Percentiles rank a stretch among this genome's conserved stretches.
Evolutionary conservation across 1,284 basidiomycete species (phyloP).

Genomic region (Boletus sp.): DNA sequence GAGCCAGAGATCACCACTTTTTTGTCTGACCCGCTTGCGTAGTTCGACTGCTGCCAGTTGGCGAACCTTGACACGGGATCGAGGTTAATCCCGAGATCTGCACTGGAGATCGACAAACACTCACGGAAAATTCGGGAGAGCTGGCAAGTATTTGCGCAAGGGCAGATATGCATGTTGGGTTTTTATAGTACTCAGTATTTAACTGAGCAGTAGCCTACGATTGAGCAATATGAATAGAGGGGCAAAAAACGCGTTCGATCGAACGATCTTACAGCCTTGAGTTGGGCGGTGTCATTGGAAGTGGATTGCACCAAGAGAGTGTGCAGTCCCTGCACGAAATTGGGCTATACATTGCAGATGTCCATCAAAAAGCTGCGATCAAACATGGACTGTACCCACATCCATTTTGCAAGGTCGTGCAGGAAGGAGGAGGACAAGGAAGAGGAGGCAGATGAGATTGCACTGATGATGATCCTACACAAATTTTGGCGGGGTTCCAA

Average conservation of each 20-base stretch:
- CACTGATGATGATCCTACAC: slow-evolving; percentile 25
- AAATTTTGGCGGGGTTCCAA: slow-evolving; percentile 39
- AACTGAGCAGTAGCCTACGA: slow-evolving; percentile 86
- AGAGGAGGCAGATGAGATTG: slow-evolving; percentile 22
- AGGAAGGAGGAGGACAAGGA: slow-evolving; percentile 15
- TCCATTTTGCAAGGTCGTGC: slow-evolving; percentile 28
- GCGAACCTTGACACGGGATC: slow-evolving; percentile 63
- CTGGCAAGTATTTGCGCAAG: slow-evolving; percentile 87
- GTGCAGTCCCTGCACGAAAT: slow-evolving; percentile 77
- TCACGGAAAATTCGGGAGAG: slow-evolving; percentile 72
- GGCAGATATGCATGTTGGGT: slow-evolving; percentile 86
- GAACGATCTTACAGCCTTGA: slow-evolving; percentile 75
- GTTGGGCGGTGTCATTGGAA: slow-evolving; percentile 80
- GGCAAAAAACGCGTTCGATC: slow-evolving; percentile 24
- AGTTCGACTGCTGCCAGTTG: slow-evolving; percentile 99
- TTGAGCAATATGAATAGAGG: slow-evolving; percentile 5
- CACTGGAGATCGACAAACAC: slow-evolving; percentile 29
- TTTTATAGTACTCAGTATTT: slow-evolving; percentile 91
- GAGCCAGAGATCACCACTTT: slow-evolving; percentile 84
- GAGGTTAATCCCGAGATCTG: slow-evolving; percentile 5
- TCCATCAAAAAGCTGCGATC: neutral
- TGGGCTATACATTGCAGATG: slow-evolving; percentile 43
- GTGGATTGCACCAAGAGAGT: slow-evolving; percentile 82
- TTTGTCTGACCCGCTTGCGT: slow-evolving; percentile 85
- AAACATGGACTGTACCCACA: slow-evolving; percentile 18